Conservation (phyloP, 805 yeast species). For the Starmerella powellii region DNA sequence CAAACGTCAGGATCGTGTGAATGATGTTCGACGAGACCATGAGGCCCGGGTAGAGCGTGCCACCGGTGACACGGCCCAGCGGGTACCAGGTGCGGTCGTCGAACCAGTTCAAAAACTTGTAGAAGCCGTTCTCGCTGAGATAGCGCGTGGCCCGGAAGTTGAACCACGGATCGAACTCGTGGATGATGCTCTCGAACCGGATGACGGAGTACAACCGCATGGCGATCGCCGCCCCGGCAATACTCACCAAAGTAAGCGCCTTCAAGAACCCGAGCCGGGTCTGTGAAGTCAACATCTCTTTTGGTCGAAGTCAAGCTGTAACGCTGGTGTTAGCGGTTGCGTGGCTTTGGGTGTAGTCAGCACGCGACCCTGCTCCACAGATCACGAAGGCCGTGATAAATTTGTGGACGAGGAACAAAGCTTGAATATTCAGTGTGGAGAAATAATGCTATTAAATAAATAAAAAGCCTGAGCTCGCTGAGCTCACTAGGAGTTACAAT, state of each 20-base stretch:
- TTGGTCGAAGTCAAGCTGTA: not conserved
- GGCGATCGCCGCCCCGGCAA: conserved; percentile 85
- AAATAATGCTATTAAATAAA: not conserved
- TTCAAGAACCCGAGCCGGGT: conserved; percentile 36
- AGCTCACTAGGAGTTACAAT: no score
- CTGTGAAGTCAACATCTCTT: conserved; percentile 4
- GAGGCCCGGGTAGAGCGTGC: conserved; percentile 93
- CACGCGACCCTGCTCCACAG: no score
- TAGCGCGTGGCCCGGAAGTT: conserved; percentile 94
- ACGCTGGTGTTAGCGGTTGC: conserved; percentile 2
- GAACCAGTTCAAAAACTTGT: conserved; percentile 94
- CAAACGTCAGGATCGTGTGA: conserved; percentile 54
- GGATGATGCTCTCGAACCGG: conserved; percentile 90
- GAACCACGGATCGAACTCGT: conserved; percentile 61
- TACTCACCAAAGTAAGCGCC: conserved; percentile 54
- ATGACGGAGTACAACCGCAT: conserved; percentile 93
- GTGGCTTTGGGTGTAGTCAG: conserved; percentile 2
- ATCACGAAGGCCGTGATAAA: no score
- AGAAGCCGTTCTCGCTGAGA: conserved; percentile 68
- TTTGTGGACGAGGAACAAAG: not conserved
- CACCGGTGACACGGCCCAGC: conserved; percentile 96
- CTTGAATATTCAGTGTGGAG: not conserved
- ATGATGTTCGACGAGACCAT: conserved; percentile 95
- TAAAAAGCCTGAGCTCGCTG: no score
- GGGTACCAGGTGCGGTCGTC: conserved; percentile 99